Percentiles rank a stretch among this genome's conserved stretches.
phyloP scores from a whole-genome alignment of 208 protist species.

The Trichomonas gallinae region DNA sequence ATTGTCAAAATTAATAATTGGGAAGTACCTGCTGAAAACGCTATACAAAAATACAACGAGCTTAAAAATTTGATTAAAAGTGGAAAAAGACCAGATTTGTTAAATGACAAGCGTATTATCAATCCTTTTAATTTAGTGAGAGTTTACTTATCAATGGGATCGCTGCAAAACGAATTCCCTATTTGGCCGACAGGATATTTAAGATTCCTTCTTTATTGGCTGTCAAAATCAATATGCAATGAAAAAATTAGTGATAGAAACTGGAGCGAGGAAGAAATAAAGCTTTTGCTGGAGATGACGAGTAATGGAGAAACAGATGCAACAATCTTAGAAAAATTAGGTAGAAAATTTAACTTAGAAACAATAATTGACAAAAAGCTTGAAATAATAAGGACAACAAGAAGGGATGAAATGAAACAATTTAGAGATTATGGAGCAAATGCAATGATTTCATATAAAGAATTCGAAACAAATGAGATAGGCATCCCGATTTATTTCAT shows the following conservation, averaged over 20 bases:
- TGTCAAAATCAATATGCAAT: neutral
- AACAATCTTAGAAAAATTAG: neutral
- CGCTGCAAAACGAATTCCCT: neutral
- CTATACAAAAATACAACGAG: neutral
- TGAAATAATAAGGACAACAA: neutral
- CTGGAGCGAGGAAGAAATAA: neutral
- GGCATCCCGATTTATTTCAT: neutral
- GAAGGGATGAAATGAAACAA: neutral
- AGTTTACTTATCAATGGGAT: neutral
- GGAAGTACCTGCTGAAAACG: neutral
- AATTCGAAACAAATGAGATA: neutral
- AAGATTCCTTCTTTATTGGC: neutral
- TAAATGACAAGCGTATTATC: neutral
- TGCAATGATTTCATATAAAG: neutral
- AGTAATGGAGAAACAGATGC: neutral
- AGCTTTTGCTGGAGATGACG: neutral
- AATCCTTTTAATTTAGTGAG: neutral
- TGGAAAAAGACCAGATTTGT: neutral
- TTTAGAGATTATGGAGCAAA: neutral
- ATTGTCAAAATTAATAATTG: neutral
- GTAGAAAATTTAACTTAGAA: neutral
- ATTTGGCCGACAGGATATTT: neutral
- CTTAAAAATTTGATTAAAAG: neutral
- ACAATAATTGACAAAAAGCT: neutral
- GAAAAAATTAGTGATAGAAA: neutral